These are phyloP conservation scores for Aspergillus costaricaensis DNA, from an alignment of 2,329 filamentous ascomycete species.

Conservation along the genomic window DNA sequence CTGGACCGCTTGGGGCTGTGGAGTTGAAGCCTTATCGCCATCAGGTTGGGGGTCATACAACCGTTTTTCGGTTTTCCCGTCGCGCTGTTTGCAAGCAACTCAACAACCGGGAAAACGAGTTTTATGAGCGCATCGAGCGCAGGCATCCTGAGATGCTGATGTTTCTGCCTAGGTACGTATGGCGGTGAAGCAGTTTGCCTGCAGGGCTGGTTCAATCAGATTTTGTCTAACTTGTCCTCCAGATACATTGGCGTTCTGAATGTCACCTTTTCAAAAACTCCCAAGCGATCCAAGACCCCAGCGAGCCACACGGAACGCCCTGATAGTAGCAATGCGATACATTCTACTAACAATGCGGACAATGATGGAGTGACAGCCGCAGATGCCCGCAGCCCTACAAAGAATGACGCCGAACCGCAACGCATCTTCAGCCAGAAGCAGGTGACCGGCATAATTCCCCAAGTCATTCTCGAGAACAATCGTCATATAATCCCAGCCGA, in stretches of 20 bases:
- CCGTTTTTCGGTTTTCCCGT: conserved; percentile 91
- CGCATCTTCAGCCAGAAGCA: conserved; percentile 74
- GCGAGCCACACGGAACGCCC: conserved; percentile 29
- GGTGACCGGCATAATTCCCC: conserved; percentile 72
- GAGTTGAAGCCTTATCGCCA: conserved; percentile 96
- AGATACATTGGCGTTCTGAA: conserved; percentile 97
- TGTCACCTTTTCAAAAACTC: conserved; percentile 86
- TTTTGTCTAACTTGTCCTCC: conserved; percentile 20
- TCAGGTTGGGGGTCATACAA: conserved; percentile 95
- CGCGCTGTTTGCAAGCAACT: conserved; percentile 96
- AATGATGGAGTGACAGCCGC: conserved; percentile 17
- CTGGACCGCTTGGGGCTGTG: conserved; percentile 76
- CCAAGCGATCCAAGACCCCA: conserved; percentile 59
- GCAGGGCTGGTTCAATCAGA: background rate
- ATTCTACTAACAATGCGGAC: conserved; percentile 10
- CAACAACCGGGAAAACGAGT: conserved; percentile 97
- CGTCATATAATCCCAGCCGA: conserved; percentile 87
- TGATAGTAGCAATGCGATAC: conserved; percentile 15
- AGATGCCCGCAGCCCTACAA: conserved; percentile 14
- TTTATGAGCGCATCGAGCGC: conserved; percentile 93
- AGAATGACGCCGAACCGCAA: conserved; percentile 38
- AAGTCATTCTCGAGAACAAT: conserved; percentile 92
- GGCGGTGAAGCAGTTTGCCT: conserved; percentile 18
- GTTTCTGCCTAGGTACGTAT: conserved; percentile 73
- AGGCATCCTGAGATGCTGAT: conserved; percentile 85